A percentile compares a stretch with the other conserved stretches of the same genome.
These are phyloP conservation scores for Neonectria sp. DNA, from an alignment of 2,329 filamentous ascomycete species.

Conservation along the genomic window DNA sequence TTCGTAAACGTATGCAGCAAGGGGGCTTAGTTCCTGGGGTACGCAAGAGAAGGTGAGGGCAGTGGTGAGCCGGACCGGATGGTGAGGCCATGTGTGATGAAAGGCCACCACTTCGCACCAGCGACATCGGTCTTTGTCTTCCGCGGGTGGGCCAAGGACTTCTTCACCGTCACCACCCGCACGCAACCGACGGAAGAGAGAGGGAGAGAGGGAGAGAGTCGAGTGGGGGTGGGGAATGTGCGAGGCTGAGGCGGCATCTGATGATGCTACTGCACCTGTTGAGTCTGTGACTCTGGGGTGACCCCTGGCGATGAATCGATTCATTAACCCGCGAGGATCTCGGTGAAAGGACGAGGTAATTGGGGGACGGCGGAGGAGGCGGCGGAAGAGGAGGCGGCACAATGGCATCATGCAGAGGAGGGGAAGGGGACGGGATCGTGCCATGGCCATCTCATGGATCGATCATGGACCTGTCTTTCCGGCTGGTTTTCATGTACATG, in stretches of 20 bases:
- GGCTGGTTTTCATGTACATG: background rate
- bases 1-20: slow-evolving; percentile 25
- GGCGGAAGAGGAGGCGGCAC: slow-evolving; percentile 11
- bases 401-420: slow-evolving; percentile 39
- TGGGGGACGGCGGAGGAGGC: slow-evolving; percentile 16
- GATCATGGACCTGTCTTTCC: background rate
- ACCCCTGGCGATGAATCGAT: background rate
- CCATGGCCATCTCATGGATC: slow-evolving; percentile 20
- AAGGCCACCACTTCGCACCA: background rate
- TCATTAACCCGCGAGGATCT: slow-evolving; percentile 17
- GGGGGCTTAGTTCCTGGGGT: background rate
- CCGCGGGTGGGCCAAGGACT: slow-evolving; percentile 24
- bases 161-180: slow-evolving; percentile 11
- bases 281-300: background rate
- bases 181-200: background rate
- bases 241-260: slow-evolving; percentile 23
- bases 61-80: slow-evolving; percentile 11
- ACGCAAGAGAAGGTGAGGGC: slow-evolving; percentile 6
- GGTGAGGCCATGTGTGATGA: slow-evolving; percentile 2
- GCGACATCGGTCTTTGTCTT: slow-evolving; percentile 30
- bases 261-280: slow-evolving; percentile 5
- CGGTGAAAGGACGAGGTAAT: slow-evolving; percentile 27
- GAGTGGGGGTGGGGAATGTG: slow-evolving; percentile 27
- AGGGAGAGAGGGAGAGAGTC: too few relatives aligned
- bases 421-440: slow-evolving; percentile 29